Evolutionary conservation across 257 asterid genomes (phyloP), one percentile per base, ranked within the genome.

Genomic region (Henckelia pumila): DNA sequence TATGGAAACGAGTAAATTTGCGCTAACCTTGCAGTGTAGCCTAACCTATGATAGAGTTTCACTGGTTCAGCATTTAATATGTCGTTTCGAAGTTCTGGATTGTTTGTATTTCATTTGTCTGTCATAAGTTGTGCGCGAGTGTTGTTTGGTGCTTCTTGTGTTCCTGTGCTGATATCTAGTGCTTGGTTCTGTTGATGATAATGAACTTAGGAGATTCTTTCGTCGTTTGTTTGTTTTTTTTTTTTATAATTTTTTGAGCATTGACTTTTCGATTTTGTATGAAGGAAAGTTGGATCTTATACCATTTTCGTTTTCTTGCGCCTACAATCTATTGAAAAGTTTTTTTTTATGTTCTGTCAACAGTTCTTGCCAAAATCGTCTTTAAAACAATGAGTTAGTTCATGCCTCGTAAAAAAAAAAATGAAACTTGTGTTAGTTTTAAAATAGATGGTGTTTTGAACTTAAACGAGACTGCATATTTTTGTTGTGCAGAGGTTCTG

Each of bases 401-500:
- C 28, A 22, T 55, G 13, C 6, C 59, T 16, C 1, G 26, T n/a
- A 55, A 14, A 20, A 10, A 20, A 10, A 9, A 10, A 10, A 8
- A 1, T 52, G 23, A 22, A 19, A 7, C 26, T 19, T 19, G 10
- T n/a, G 26, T 55, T 10, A n/a, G 23, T 19, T n/a, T 61, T 24
- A 13, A 16, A 1, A n/a, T 37, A 5, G 13, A 55, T 6, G 21
- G 6, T 33, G 9, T 50, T 24, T 23, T 20, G 17, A 8, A 20
- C 28, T 10, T 56, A 21, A 21, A 8, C n/a, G 17, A 56, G 29
- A 10, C 37, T 65, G 67, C 6, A 14, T 13, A 33, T 4, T 0
- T 6, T n/a, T 23, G 1, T 33, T 47, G 7, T 68, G 29, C 71
- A 66, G 77, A 52, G 65, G 29, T 20, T 56, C 76, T 69, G 77